Base-by-base conservation (phyloP, 352 stramenopile genomes). In the Pythium myriotylum region DNA sequence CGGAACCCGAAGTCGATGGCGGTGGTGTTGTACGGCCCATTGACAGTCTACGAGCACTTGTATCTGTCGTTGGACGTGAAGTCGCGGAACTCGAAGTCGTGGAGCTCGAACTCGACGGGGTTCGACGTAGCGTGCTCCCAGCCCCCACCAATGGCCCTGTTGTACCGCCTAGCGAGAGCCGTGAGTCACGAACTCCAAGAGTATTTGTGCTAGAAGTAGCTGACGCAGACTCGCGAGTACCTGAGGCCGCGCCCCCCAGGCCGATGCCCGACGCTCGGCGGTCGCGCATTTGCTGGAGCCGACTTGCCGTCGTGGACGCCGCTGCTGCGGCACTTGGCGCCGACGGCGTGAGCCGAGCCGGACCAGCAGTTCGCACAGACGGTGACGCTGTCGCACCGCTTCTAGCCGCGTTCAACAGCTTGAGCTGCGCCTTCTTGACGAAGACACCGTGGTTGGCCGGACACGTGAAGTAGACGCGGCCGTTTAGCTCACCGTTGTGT, bases 401-500 rank as follows among this genome's bases (percentile, higher is more conserved):
- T 68, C 65, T 62, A 55, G 40, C 27, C 55, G 67, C 53, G 60
- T 45, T 3, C 14, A 66, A 42, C 3, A 56, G 29, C 26, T 62
- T 62, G 10, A 77, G 64, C 59, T 81, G 73, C 32, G 73, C 54
- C 46, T 71, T 78, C 68, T 88, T 90, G 29, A 89, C 77, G 55
- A 95, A 95, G 3, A 94, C 70, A 0, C 85, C 84, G 62, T 89
- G 76, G 63, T 89, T 84, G n/a, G 72, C 59, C 19, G 68, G 68
- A 48, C 84, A 94, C 2, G 59, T 76, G 63, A 95, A 95, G 74
- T 95, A 95, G 20, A 87, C 77, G 53, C 74, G 72, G 52, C 85
- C 87, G 51, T 91, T 91, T 47, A 95, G 69, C 66, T 90, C 80
- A 54, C 87, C 87, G 54, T 88, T 91, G 79, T 95, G 91, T 72